Evolutionary conservation across 345 rosid genomes (phyloP).

Genomic region (Heritiera fomes): DNA sequence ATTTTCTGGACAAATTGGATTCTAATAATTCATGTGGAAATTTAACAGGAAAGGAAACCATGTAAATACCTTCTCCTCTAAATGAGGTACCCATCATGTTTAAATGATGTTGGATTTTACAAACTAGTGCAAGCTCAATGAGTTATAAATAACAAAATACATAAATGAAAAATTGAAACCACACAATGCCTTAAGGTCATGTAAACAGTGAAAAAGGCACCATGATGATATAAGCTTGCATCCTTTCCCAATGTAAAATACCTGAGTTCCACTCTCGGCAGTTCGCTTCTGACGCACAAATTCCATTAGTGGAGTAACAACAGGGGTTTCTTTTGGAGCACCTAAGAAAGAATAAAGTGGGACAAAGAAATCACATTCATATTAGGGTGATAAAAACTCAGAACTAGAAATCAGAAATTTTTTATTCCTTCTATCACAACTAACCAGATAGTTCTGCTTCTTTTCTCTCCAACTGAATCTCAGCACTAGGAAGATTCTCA

Average conservation of each 20-base stretch:
- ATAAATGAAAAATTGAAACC: neutral
- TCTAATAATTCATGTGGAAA: neutral
- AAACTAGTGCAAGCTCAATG: neutral
- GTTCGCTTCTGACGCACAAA: slow-evolving; percentile 77
- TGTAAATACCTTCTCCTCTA: neutral
- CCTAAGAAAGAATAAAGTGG: slow-evolving; percentile 33
- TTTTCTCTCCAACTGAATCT: slow-evolving; percentile 64
- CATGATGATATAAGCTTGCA: neutral
- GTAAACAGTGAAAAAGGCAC: neutral
- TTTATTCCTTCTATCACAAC: slow-evolving; percentile 21
- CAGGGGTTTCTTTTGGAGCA: slow-evolving; percentile 44
- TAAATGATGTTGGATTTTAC: neutral
- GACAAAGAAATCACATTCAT: neutral
- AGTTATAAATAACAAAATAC: neutral
- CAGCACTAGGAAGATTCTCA: slow-evolving; percentile 67
- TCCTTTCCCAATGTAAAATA: slow-evolving; percentile 21
- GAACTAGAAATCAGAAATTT: neutral
- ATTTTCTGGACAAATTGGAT: neutral
- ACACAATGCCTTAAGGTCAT: neutral
- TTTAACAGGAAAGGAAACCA: neutral
- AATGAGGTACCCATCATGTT: neutral
- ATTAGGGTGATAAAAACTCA: neutral
- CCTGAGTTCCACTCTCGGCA: slow-evolving; percentile 57
- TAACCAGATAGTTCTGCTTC: slow-evolving; percentile 65
- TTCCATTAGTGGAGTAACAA: slow-evolving; percentile 80